These are phyloP conservation scores for Fusarium sp. DNA, from an alignment of 2,329 filamentous ascomycete species.

Conservation along the genomic window DNA sequence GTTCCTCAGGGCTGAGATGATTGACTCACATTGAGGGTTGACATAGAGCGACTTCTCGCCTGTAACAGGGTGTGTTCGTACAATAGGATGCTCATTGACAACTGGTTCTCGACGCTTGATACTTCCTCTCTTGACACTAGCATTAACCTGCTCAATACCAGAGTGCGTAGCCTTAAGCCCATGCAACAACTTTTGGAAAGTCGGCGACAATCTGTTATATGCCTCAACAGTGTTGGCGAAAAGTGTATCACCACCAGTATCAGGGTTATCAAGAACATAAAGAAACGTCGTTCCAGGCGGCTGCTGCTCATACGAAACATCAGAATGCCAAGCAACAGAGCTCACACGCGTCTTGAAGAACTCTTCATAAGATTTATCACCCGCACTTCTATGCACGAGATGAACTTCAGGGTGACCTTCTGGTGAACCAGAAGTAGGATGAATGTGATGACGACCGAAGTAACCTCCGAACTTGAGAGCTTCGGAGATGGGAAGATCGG, in stretches of 20 bases:
- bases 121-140: constrained; percentile 73
- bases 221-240: constrained; percentile 85
- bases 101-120: constrained; percentile 83
- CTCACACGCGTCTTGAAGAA: constrained; percentile 79
- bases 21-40: constrained; percentile 80
- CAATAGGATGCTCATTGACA: constrained; percentile 78
- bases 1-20: fast-evolving
- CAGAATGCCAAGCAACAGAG: constrained; percentile 89
- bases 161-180: constrained; percentile 86
- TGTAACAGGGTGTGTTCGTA: constrained; percentile 84
- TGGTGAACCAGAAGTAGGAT: constrained; percentile 81
- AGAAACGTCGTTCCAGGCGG: constrained; percentile 91
- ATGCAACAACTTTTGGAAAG: constrained; percentile 83
- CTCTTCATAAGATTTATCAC: constrained; percentile 61
- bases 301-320: constrained; percentile 89
- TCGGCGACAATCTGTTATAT: constrained; percentile 82
- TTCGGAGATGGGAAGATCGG: constrained; percentile 75
- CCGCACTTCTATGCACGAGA: constrained; percentile 78
- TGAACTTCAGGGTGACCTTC: constrained; percentile 80
- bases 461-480: constrained; percentile 78
- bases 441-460: constrained; percentile 85
- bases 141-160: constrained; percentile 82
- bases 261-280: constrained; percentile 85
- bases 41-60: constrained; percentile 87
- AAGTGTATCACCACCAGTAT: constrained; percentile 85